phyloP scores from a whole-genome alignment of 352 stramenopile genomes.

The Phytophthora pisi region DNA sequence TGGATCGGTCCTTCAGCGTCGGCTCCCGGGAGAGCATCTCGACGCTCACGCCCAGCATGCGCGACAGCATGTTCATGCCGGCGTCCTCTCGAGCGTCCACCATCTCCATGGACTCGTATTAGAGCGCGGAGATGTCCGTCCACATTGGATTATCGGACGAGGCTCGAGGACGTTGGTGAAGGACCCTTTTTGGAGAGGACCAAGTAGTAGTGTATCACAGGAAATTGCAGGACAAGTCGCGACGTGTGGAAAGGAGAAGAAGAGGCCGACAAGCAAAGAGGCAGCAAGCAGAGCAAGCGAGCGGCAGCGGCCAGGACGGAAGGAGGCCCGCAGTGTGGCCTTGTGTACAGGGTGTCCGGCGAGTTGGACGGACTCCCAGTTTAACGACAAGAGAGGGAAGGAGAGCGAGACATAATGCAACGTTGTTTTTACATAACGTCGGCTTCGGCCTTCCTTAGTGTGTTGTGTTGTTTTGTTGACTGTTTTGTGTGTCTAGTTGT shows the following conservation, averaged over 20 bases:
- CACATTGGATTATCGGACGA: not conserved
- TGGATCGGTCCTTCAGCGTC: slow-evolving; percentile 67
- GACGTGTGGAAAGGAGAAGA: not conserved
- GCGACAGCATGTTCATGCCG: slow-evolving; percentile 79
- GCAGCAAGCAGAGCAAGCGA: slow-evolving; percentile 1
- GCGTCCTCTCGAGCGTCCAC: slow-evolving; percentile 64
- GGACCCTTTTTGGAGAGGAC: slow-evolving; percentile 24
- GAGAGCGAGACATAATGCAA: slow-evolving; percentile 40
- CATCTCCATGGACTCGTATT: slow-evolving; percentile 69
- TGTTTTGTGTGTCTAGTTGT: slow-evolving; percentile 44
- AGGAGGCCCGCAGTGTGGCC: slow-evolving; percentile 4
- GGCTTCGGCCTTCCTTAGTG: slow-evolving; percentile 20
- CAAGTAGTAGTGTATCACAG: slow-evolving; percentile 47
- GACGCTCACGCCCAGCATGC: slow-evolving; percentile 71
- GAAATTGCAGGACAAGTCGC: slow-evolving; percentile 27
- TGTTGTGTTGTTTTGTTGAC: slow-evolving; percentile 4
- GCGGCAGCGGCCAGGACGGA: not conserved
- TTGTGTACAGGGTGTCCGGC: slow-evolving; percentile 36
- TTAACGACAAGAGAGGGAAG: slow-evolving; percentile 35
- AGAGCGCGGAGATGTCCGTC: slow-evolving; percentile 3
- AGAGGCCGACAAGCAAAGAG: not conserved
- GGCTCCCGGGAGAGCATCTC: slow-evolving; percentile 81
- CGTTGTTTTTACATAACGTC: slow-evolving; percentile 40
- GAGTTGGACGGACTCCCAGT: slow-evolving; percentile 34
- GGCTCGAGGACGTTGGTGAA: slow-evolving; percentile 9